A percentile compares a stretch with the other conserved stretches of the same genome.
These are phyloP conservation scores for Stylosanthes scabra DNA, from an alignment of 331 rosid species.

Conservation along the genomic window DNA sequence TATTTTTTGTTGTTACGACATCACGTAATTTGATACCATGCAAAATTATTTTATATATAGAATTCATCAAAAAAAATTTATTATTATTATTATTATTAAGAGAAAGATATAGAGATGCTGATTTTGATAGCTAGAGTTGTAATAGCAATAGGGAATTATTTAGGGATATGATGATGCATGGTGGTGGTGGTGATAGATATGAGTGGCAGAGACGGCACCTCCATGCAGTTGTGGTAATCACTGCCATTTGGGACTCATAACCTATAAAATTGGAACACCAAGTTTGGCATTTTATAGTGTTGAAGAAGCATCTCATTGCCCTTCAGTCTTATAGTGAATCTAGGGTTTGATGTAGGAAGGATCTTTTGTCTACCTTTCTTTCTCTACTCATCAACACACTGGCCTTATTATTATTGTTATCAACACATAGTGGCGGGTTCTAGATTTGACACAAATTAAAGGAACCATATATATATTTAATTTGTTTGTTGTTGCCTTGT, in stretches of 20 bases:
- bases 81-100: too few species aligned
- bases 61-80: too few species aligned
- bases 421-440: background rate
- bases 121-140: conserved; percentile 17
- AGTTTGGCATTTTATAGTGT: conserved; percentile 38
- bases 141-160: background rate
- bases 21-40: too few species aligned
- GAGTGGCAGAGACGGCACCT: conserved; percentile 74
- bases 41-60: too few species aligned
- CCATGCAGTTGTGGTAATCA: conserved; percentile 52
- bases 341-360: conserved; percentile 39
- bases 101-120: conserved; percentile 6
- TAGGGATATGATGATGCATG: too few species aligned
- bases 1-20: too few species aligned
- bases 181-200: conserved; percentile 13
- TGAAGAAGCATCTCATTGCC: conserved; percentile 47
- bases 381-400: conserved; percentile 45
- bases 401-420: conserved; percentile 28
- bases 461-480: background rate
- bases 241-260: conserved; percentile 59
- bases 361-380: conserved; percentile 65
- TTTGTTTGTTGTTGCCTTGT: too few species aligned
- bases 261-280: conserved; percentile 52
- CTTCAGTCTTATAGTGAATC: conserved; percentile 51
- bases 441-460: background rate